Evolutionary conservation across 2,329 filamentous ascomycete species (phyloP).

Genomic region (Hymenotorrendiella dingleyae): DNA sequence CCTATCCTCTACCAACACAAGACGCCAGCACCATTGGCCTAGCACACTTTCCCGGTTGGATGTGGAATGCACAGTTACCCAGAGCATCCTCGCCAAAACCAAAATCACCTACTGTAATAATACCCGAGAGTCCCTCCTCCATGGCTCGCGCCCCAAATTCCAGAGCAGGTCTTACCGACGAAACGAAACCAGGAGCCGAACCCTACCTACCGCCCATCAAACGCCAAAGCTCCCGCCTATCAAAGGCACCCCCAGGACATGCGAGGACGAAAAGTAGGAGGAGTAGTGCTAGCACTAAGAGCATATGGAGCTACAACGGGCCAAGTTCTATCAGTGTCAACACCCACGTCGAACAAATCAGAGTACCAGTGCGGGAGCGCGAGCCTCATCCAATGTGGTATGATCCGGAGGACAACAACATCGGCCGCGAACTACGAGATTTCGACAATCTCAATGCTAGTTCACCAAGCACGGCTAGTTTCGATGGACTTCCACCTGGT

Average conservation of each 20-base stretch:
- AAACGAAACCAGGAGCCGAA: constrained; percentile 52
- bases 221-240: constrained; percentile 47
- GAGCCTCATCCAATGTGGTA: constrained; percentile 22
- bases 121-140: constrained; percentile 36
- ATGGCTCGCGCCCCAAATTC: constrained; percentile 56
- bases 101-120: constrained; percentile 24
- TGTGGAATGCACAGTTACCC: constrained; percentile 21
- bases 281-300: constrained; percentile 27
- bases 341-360: too few species aligned
- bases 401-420: constrained; percentile 20
- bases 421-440: constrained; percentile 11
- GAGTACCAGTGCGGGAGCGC: constrained; percentile 14
- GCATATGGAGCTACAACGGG: constrained; percentile 22
- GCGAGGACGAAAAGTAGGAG: constrained; percentile 25
- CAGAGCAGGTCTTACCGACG: constrained; percentile 56
- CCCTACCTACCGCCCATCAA: constrained; percentile 50
- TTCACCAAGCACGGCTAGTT: constrained; percentile 21
- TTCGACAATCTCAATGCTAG: constrained; percentile 11
- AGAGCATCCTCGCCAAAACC: constrained; percentile 18
- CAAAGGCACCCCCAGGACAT: constrained; percentile 36
- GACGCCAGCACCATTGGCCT: constrained; percentile 9
- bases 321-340: constrained; percentile 8
- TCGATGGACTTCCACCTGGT: constrained; percentile 11
- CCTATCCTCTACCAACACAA: constrained; percentile 8
- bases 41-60: constrained; percentile 21